Base-by-base conservation (phyloP, 2,329 filamentous ascomycete genomes). In the Colletotrichum filicis region DNA sequence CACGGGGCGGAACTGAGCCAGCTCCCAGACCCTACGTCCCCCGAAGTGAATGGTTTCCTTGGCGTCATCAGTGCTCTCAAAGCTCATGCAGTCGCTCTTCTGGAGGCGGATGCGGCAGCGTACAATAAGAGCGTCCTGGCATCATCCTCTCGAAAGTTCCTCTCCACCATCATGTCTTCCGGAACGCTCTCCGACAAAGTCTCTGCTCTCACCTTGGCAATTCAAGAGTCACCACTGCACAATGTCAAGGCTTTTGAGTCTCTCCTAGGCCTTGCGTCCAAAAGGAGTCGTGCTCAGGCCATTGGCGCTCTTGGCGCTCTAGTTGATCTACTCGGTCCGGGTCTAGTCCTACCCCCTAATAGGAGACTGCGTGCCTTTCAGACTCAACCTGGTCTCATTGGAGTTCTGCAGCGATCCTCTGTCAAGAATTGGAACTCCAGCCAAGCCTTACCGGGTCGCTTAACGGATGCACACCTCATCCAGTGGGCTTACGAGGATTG, bases 141-240 rank as follows among this genome's bases (percentile, higher is more conserved):
- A 63, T 95, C 94, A 30, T 97, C 96, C 2, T 96, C 95, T 53
- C 94, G 97, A 83, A 97, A 95, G 82, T 99, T 99, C 86, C 92
- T 98, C 87, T 94, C 95, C 1, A 97, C 95, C 22, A 98, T 99
- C 81, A 98, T 98, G 94, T 87, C 95, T 11, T 97, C 95, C 1
- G 97, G 97, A 87, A 99, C 97, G 11, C 90, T 98, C 77, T 97
- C 95, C 68, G 97, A 99, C 82, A 98, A 98, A 82, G 93, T 98
- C 56, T 99, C 97, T 3, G 97, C 97, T 4, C 87, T 99, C 79
- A 99, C 97, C 5, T 87, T 99, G 77, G 93, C 97, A 68, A 92
- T 98, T 14, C 97, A 99, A 85, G 97, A 99, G 83, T 98, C 97
- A 9, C 97, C 97, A 22, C 85, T 98, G 64, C 97, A 99, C 83